Conservation (phyloP, 352 stramenopile genomes). For the Plasmopara halstedii region DNA sequence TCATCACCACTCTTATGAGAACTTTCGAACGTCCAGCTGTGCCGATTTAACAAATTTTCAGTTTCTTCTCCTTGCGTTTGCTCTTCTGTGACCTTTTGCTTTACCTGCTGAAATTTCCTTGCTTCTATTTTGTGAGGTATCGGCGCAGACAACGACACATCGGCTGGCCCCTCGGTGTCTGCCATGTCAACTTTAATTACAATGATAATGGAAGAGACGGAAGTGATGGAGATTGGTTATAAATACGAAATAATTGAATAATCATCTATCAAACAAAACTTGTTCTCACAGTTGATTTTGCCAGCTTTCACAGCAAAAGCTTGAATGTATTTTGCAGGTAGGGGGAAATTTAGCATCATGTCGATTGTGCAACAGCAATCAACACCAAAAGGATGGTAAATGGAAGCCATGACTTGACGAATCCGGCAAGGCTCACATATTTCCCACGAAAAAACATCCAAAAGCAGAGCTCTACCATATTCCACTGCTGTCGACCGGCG, state of each 20-base stretch:
- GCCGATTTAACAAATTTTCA: neutral
- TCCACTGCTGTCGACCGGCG: slow-evolving; percentile 48
- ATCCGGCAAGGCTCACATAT: slow-evolving; percentile 35
- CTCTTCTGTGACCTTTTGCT: neutral
- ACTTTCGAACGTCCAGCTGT: slow-evolving; percentile 10
- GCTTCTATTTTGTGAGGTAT: slow-evolving; percentile 8
- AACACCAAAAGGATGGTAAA: slow-evolving; percentile 26
- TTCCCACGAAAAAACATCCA: slow-evolving; percentile 70
- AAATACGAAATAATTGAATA: no score
- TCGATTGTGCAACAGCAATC: slow-evolving; percentile 19
- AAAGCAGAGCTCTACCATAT: slow-evolving; percentile 78
- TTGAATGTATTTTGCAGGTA: no score
- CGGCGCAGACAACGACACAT: slow-evolving; percentile 4
- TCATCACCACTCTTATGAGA: slow-evolving; percentile 24
- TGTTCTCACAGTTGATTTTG: no score
- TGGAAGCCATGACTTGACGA: slow-evolving; percentile 34
- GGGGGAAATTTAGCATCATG: slow-evolving; percentile 2
- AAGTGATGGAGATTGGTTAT: slow-evolving; percentile 4
- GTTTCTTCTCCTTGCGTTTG: neutral
- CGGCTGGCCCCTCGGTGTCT: neutral
- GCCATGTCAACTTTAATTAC: slow-evolving; percentile 9
- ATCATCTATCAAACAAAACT: no score
- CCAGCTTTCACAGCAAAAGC: no score
- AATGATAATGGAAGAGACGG: neutral
- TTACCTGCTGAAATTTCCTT: neutral